Evolutionary conservation across 2,329 filamentous ascomycete genomes (phyloP), one percentile per base, ranked within the genome.

Genomic region (Sporothrix inflata): DNA sequence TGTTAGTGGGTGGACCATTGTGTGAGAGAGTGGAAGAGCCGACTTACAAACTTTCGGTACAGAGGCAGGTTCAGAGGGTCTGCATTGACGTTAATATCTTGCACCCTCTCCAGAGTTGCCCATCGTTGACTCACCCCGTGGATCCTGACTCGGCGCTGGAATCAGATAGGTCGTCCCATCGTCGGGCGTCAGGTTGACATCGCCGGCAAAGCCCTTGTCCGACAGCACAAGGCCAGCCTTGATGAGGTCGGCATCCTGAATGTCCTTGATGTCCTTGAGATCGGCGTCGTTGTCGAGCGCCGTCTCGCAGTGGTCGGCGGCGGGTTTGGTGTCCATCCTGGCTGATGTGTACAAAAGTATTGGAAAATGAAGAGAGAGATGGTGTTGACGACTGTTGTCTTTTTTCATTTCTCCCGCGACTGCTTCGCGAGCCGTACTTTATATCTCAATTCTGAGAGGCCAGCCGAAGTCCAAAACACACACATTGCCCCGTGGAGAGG

Each of bases 91-190:
- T n/a, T n/a, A n/a, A n/a, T n/a, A n/a, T n/a, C n/a, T n/a, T n/a
- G n/a, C n/a, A n/a, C n/a, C n/a, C n/a, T n/a, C n/a, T n/a, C n/a
- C n/a, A n/a, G n/a, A n/a, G n/a, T n/a, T n/a, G n/a, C n/a, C 45
- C 12, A 47, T 5, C 42, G 14, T 16, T 14, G 9, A 47, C 19
- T 47, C 45, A 47, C 45, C 45, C 14, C 55, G 55, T 14, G 55
- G 55, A 60, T 60, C 55, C 55, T 60, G 55, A n/a, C 55, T 60
- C 55, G 55, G 55, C 55, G 55, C 55, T 2, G 55, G 55, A 19
- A 60, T 60, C 55, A 60, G 27, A 27, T 60, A 60, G 14, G 55
- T n/a, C 27, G 55, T 38, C 27, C 55, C 55, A n/a, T 60, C 55
- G 16, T 60, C 55, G 27, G 27, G 55, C 55, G 30, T n/a, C 27